Evolutionary conservation across 148 eudicot species (phyloP), one percentile per base, ranked within the genome.

Genomic region (Camellia granthamiana): DNA sequence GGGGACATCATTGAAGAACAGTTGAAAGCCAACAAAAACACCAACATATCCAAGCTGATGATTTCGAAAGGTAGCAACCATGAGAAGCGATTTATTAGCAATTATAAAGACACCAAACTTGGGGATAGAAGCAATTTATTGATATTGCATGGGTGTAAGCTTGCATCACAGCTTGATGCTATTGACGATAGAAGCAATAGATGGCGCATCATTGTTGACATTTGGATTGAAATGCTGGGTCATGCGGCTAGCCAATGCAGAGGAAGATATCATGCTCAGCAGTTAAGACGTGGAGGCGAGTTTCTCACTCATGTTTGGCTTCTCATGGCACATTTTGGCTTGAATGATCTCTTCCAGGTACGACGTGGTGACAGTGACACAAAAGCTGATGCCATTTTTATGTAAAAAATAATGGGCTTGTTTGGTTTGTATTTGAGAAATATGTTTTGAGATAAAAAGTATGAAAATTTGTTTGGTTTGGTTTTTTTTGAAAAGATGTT

Each of bases 121-220:
- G 46, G 69, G 46, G 44, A 13, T 2, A 66, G 0, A 44, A 66
- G 69, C 13, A 38, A 4, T 11, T 3, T 1, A 11, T 15, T 38
- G 7, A 66, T 66, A 66, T 66, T 38, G 10, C 18, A 66, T 16
- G 44, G 69, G 6, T 66, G 69, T 30, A 66, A 66, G 69, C 69
- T 66, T 0, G 69, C 44, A 12, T 3, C 38, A 30, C 38, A 30
- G 1, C 38, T 30, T 30, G 0, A 30, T 0, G 30, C 30, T 30
- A 30, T 30, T 16, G 7, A 6, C 3, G 3, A 42, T 66, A 0
- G 0, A 16, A 1, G 13, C 30, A 44, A 4, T 0, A 38, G 1
- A 30, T 66, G 69, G 69, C 0, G 5, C 0, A 0, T 11, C 0
- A 66, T 66, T 0, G 7, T 0, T 0, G 0, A 11, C 1, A 44